Percentiles rank a stretch among this genome's conserved stretches.
Evolutionary conservation across 1,284 basidiomycete genomes (phyloP).

Genomic region (Melanopsichium pennsylvanicum): DNA sequence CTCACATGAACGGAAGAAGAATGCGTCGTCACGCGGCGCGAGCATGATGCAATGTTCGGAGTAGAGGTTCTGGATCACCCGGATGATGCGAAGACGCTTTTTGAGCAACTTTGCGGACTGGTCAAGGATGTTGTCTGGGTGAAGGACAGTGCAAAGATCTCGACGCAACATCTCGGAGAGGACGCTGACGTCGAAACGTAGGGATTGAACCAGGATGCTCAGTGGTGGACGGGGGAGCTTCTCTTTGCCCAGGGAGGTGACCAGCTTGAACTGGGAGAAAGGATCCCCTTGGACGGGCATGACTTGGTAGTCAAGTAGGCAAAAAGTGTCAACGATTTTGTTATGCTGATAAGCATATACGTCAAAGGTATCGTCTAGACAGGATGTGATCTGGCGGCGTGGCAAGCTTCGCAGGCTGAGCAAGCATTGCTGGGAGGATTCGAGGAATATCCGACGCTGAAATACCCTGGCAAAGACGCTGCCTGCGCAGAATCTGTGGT

Average conservation of each 20-base stretch:
- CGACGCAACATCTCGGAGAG: conserved; percentile 30
- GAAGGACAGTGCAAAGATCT: conserved; percentile 22
- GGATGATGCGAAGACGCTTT: conserved; percentile 19
- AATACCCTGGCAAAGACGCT: conserved; percentile 20
- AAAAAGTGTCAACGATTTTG: conserved; percentile 17
- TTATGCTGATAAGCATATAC: background rate
- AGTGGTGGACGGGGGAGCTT: conserved; percentile 20
- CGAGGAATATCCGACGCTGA: conserved; percentile 7
- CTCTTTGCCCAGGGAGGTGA: conserved; percentile 21
- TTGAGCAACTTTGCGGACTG: conserved; percentile 8
- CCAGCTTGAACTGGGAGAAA: conserved; percentile 20
- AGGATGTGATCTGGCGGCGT: no score
- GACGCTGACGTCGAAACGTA: conserved; percentile 22
- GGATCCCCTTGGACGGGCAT: conserved; percentile 13
- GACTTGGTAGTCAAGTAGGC: conserved; percentile 28
- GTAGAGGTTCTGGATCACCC: conserved; percentile 21
- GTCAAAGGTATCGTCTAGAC: no score
- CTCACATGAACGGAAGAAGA: conserved; percentile 23
- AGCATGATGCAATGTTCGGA: conserved; percentile 25
- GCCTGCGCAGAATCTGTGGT: conserved; percentile 8
- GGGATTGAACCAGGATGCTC: conserved; percentile 6
- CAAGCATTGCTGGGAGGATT: conserved; percentile 2
- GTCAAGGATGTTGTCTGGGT: conserved; percentile 11
- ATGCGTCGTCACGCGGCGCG: conserved; percentile 21
- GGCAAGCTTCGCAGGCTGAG: conserved; percentile 2